These are phyloP conservation scores for Apiotrichum akiyoshidainum DNA, from an alignment of 1,284 basidiomycete genomes.

Conservation along the genomic window DNA sequence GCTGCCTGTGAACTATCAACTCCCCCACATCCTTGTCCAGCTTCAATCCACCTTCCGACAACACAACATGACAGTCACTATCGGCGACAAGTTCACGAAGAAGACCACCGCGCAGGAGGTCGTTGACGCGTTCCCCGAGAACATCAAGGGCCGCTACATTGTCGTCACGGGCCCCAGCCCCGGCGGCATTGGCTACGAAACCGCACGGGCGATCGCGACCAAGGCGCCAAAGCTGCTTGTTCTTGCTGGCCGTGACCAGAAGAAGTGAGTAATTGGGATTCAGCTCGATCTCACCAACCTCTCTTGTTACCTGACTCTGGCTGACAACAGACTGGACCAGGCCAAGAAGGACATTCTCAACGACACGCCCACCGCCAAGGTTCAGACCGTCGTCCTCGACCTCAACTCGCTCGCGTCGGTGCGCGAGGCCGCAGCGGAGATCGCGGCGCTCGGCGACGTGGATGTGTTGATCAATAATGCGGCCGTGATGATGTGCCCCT, in stretches of 20 bases:
- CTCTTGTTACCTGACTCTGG: too few species aligned
- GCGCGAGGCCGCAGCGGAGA: conserved; percentile 12
- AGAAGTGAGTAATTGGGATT: conserved; percentile 13
- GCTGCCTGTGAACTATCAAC: too few species aligned
- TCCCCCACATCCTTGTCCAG: too few species aligned
- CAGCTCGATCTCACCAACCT: too few species aligned
- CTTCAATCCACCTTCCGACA: too few species aligned
- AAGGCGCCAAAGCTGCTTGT: conserved; percentile 20
- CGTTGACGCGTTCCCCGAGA: conserved; percentile 8
- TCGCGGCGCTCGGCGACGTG: conserved; percentile 9
- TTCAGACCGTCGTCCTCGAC: conserved; percentile 15
- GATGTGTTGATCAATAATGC: conserved; percentile 39
- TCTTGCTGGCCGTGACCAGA: conserved; percentile 18
- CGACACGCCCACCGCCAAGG: conserved; percentile 5
- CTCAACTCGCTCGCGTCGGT: conserved; percentile 13
- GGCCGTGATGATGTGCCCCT: conserved; percentile 25
- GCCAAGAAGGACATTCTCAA: conserved; percentile 12
- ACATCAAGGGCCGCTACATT: conserved; percentile 14
- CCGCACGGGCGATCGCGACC: conserved; percentile 21
- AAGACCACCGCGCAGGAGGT: conserved; percentile 16
- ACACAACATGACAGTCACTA: neutral
- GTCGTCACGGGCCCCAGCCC: conserved; percentile 23
- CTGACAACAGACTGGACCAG: conserved; percentile 16
- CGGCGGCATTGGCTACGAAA: conserved; percentile 23
- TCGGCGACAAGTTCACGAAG: neutral